Conservation (phyloP, 1,139 yeast genomes). For the Kazachstania sp. region DNA sequence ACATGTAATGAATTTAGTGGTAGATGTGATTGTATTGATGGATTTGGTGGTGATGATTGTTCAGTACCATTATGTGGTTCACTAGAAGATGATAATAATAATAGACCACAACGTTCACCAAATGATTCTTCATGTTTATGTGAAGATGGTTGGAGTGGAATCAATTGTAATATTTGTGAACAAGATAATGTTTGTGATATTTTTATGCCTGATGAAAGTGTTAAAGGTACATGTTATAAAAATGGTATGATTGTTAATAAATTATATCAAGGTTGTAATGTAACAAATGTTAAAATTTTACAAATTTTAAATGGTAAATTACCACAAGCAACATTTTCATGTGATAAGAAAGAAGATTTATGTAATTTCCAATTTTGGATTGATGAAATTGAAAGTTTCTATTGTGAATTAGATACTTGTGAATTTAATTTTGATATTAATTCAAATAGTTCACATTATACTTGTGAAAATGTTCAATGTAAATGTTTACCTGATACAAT, state of each 20-base stretch:
- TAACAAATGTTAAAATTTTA: slow-evolving; percentile 78
- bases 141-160: slow-evolving; percentile 83
- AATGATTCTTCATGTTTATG: slow-evolving; percentile 56
- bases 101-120: slow-evolving; percentile 50
- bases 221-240: slow-evolving; percentile 80
- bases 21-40: slow-evolving; percentile 82
- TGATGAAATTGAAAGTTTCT: slow-evolving; percentile 79
- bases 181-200: slow-evolving; percentile 68
- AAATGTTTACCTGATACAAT: slow-evolving; percentile 84
- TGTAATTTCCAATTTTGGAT: slow-evolving; percentile 98
- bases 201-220: slow-evolving; percentile 72
- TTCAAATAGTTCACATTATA: slow-evolving; percentile 65
- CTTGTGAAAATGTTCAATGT: slow-evolving; percentile 69
- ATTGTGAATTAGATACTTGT: slow-evolving; percentile 72
- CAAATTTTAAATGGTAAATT: slow-evolving; percentile 68
- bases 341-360: slow-evolving; percentile 54
- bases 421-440: slow-evolving; percentile 54
- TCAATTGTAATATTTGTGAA: slow-evolving; percentile 81
- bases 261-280: slow-evolving; percentile 89
- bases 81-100: slow-evolving; percentile 50
- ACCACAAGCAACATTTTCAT: slow-evolving; percentile 89
- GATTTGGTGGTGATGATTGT: slow-evolving; percentile 93
- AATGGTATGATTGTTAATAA: slow-evolving; percentile 79
- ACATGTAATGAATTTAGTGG: slow-evolving; percentile 81
- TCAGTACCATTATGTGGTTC: slow-evolving; percentile 85